Evolutionary conservation across 2,329 filamentous ascomycete genomes (phyloP).

Genomic region (Ceratocystis lukuohia): DNA sequence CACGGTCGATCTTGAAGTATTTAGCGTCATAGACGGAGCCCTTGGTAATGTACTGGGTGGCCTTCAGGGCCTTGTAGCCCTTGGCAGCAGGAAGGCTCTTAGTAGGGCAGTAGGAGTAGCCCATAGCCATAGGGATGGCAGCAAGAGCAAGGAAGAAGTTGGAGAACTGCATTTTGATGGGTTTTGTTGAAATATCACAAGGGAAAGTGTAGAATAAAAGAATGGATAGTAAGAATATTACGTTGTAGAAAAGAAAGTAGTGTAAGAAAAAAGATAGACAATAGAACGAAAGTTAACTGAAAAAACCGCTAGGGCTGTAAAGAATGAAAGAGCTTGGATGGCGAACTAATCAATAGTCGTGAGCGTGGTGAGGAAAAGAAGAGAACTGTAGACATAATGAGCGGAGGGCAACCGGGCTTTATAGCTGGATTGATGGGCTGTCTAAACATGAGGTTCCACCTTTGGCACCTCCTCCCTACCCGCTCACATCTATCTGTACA

Average conservation of each 20-base stretch:
- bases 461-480: not conserved
- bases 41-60: not conserved
- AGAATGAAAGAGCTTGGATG: not conserved
- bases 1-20: constrained; percentile 24
- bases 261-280: not conserved
- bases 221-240: not conserved
- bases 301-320: constrained; percentile 10
- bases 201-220: not conserved
- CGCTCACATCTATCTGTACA: not conserved
- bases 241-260: constrained; percentile 6
- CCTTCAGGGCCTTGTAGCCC: constrained; percentile 3
- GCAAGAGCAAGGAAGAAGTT: constrained; percentile 3
- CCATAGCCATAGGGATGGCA: constrained; percentile 6
- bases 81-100: not conserved
- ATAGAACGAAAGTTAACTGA: constrained; percentile 8
- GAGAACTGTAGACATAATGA: not conserved
- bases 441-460: not conserved
- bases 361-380: not conserved
- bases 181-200: not conserved
- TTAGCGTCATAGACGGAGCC: constrained; percentile 25
- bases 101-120: constrained; percentile 20
- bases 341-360: constrained; percentile 4
- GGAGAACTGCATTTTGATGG: constrained; percentile 9
- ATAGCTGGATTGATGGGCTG: not conserved
- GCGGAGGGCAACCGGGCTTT: not conserved